These are phyloP conservation scores for Candida sakaeoensis DNA, from an alignment of 805 yeast species.

Conservation along the genomic window DNA sequence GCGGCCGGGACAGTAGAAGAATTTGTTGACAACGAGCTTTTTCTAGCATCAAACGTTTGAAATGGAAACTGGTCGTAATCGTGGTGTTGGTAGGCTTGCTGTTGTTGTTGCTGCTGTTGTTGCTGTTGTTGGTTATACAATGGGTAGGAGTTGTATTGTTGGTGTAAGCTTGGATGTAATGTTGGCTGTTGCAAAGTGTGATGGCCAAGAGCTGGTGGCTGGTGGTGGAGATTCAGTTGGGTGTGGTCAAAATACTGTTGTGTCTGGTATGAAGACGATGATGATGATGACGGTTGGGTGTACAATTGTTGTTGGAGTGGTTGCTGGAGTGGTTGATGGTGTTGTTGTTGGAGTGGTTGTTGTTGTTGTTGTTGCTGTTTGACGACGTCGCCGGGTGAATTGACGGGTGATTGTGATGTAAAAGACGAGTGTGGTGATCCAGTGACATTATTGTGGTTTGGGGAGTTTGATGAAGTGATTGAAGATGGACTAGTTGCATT, in stretches of 20 bases:
- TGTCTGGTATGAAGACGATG: neutral
- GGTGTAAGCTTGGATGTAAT: constrained; percentile 8
- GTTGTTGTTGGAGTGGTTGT: neutral
- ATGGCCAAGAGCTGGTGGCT: constrained; percentile 1
- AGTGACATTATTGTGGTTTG: constrained; percentile 17
- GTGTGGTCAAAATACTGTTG: neutral
- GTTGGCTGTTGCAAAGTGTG: constrained; percentile 5
- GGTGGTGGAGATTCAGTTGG: constrained; percentile 2
- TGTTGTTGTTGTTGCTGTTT: constrained; percentile 7
- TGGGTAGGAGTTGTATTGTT: constrained; percentile 4
- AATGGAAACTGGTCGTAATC: constrained; percentile 4
- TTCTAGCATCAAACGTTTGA: constrained; percentile 1
- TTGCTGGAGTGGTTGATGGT: neutral
- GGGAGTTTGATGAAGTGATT: constrained; percentile 15
- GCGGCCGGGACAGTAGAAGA: constrained; percentile 1
- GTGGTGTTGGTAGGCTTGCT: constrained; percentile 3
- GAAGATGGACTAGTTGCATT: constrained; percentile 19
- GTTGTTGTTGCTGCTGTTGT: no score
- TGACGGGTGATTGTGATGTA: constrained; percentile 34
- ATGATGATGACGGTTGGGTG: constrained; percentile 1
- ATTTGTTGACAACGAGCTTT: constrained; percentile 4
- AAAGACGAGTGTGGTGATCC: constrained; percentile 35
- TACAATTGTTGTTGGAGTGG: constrained; percentile 1
- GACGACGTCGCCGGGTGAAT: constrained; percentile 26
- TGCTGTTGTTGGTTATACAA: constrained; percentile 7